phyloP scores from a whole-genome alignment of 2,329 filamentous ascomycete genomes.

The Botrytis tulipae region DNA sequence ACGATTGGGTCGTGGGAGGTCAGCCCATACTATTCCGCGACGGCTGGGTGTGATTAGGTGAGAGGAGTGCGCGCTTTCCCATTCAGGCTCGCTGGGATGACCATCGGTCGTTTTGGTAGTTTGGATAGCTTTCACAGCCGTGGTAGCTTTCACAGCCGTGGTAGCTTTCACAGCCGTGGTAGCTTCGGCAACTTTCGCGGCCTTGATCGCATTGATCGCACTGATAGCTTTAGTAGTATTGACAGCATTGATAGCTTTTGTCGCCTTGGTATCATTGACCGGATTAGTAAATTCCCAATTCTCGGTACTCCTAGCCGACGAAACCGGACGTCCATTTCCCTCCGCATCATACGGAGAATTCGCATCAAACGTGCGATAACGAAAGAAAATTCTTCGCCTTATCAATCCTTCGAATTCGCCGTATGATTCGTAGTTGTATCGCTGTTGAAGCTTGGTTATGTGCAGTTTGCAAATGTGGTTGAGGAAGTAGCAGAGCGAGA shows the following conservation, averaged over 20 bases:
- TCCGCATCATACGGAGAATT: background rate
- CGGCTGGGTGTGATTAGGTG: background rate
- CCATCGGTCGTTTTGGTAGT: no score
- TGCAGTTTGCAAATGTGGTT: background rate
- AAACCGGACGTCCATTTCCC: background rate
- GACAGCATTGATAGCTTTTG: background rate
- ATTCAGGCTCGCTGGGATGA: background rate
- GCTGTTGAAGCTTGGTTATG: background rate
- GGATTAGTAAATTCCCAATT: background rate
- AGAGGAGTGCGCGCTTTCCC: background rate
- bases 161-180: fast-evolving
- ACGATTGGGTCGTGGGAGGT: background rate
- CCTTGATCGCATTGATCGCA: no score
- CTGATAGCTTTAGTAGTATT: background rate
- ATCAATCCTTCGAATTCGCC: background rate
- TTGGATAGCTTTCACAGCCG: background rate
- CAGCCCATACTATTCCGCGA: background rate
- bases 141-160: background rate
- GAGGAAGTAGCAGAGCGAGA: background rate
- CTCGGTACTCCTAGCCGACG: background rate
- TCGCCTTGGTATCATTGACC: background rate
- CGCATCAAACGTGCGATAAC: background rate
- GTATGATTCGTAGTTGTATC: background rate
- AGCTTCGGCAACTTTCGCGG: no score
- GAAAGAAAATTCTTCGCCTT: background rate